These are phyloP conservation scores for Trichaptum fuscoviolaceum DNA, from an alignment of 768 basidiomycete species.

Conservation along the genomic window DNA sequence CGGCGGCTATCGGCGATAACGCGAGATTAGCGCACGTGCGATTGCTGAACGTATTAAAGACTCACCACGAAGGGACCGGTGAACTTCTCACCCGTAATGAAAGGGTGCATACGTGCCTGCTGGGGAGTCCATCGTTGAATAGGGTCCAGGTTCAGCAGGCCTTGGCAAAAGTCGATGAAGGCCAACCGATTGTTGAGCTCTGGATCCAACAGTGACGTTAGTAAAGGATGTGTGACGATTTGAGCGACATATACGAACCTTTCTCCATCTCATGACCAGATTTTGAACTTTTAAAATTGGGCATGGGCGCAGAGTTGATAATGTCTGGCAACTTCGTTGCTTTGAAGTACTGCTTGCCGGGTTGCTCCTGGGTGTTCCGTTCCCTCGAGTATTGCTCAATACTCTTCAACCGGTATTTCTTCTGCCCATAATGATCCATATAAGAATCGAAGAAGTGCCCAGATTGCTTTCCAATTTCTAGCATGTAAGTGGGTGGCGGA, in stretches of 20 bases:
- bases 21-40: background rate
- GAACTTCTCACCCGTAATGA: slow-evolving; percentile 97
- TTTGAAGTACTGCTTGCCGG: slow-evolving; percentile 98
- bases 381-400: slow-evolving; percentile 95
- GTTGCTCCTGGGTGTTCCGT: slow-evolving; percentile 93
- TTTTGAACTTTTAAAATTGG: slow-evolving; percentile 67
- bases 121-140: slow-evolving; percentile 96
- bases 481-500: slow-evolving; percentile 85
- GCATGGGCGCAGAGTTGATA: slow-evolving; percentile 93
- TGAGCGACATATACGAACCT: slow-evolving; percentile 64
- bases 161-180: slow-evolving; percentile 97
- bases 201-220: slow-evolving; percentile 59
- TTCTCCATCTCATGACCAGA: slow-evolving; percentile 81
- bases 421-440: slow-evolving; percentile 69
- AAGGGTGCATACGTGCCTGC: slow-evolving; percentile 92
- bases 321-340: slow-evolving; percentile 91
- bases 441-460: slow-evolving; percentile 86
- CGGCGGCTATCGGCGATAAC: background rate
- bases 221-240: slow-evolving; percentile 92
- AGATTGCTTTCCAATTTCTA: slow-evolving; percentile 95
- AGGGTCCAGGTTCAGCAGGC: slow-evolving; percentile 90
- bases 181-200: slow-evolving; percentile 92
- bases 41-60: slow-evolving; percentile 9
- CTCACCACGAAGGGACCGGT: slow-evolving; percentile 79
- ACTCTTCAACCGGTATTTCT: slow-evolving; percentile 83